Percentiles rank a stretch among this genome's conserved stretches.
These are phyloP conservation scores for Lichtheimia hyalospora DNA, from an alignment of 371 early-diverging fungal genomes.

Conservation along the genomic window DNA sequence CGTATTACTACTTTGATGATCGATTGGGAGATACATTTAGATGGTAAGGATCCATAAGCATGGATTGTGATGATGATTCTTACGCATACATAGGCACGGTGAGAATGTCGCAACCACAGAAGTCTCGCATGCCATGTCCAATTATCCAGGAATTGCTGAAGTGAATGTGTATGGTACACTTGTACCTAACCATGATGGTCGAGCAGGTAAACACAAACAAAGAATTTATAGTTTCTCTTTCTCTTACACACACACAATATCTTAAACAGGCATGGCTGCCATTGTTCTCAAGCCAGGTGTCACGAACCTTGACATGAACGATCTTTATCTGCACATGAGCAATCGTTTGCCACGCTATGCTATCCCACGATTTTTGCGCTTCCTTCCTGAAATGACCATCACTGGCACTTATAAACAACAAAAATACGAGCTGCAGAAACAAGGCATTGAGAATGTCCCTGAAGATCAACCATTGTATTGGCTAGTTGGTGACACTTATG, in stretches of 20 bases:
- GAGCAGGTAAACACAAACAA: conserved; percentile 62
- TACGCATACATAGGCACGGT: conserved; percentile 5
- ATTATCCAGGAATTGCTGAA: conserved; percentile 58
- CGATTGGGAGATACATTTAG: conserved; percentile 76
- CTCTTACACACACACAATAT: no score
- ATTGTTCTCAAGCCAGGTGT: conserved; percentile 37
- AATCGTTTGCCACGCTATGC: conserved; percentile 60
- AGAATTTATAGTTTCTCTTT: neutral
- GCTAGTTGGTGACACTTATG: conserved; percentile 15
- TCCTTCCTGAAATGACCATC: conserved; percentile 43
- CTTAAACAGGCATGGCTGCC: conserved; percentile 58
- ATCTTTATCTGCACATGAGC: conserved; percentile 30
- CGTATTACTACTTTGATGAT: conserved; percentile 72
- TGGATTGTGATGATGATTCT: no score
- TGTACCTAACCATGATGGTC: conserved; percentile 60
- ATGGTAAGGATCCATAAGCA: conserved; percentile 35
- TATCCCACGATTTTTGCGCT: conserved; percentile 59
- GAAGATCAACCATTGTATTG: conserved; percentile 42
- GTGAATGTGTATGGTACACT: conserved; percentile 64
- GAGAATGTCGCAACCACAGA: conserved; percentile 72
- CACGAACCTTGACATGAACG: conserved; percentile 27
- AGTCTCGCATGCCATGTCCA: conserved; percentile 56
- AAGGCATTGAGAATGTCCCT: conserved; percentile 41
- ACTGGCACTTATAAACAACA: conserved; percentile 61
- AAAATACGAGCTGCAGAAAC: conserved; percentile 47